These are phyloP conservation scores for Angomonas deanei DNA, from an alignment of 208 protist genomes.

Conservation along the genomic window DNA sequence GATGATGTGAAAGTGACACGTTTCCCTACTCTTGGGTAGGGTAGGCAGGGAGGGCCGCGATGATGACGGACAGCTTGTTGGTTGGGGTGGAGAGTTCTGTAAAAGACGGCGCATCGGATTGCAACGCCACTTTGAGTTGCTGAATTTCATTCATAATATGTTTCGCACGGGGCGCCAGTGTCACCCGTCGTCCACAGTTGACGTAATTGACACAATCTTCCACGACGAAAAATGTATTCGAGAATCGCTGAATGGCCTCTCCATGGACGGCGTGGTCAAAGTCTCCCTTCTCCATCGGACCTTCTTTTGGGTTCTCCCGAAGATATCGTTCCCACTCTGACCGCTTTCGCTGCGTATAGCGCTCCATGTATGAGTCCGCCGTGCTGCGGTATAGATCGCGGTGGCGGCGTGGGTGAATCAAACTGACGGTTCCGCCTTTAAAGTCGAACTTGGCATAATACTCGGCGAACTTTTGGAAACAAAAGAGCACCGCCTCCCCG, in stretches of 20 bases:
- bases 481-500: slow-evolving; percentile 84
- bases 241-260: slow-evolving; percentile 52
- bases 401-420: slow-evolving; percentile 78
- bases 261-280: slow-evolving; percentile 54
- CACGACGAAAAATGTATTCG: slow-evolving; percentile 61
- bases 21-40: too few species aligned
- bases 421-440: slow-evolving; percentile 64
- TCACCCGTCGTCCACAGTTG: slow-evolving; percentile 72
- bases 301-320: slow-evolving; percentile 26
- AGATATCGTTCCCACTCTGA: slow-evolving; percentile 59
- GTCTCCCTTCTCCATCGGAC: slow-evolving; percentile 37
- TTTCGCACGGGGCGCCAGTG: slow-evolving; percentile 27
- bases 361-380: slow-evolving; percentile 47
- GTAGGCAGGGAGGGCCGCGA: too few species aligned
- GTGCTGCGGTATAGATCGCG: slow-evolving; percentile 62
- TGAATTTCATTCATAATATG: slow-evolving; percentile 57
- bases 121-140: slow-evolving; percentile 41
- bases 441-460: slow-evolving; percentile 89
- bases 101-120: slow-evolving; percentile 27
- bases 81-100: slow-evolving; percentile 43
- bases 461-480: slow-evolving; percentile 72
- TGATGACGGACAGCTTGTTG: slow-evolving; percentile 28
- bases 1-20: too few species aligned
- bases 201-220: slow-evolving; percentile 90
- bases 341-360: slow-evolving; percentile 37